Evolutionary conservation across 129 eudicot species (phyloP).

Genomic region (Chrysanthemum seticuspe): DNA sequence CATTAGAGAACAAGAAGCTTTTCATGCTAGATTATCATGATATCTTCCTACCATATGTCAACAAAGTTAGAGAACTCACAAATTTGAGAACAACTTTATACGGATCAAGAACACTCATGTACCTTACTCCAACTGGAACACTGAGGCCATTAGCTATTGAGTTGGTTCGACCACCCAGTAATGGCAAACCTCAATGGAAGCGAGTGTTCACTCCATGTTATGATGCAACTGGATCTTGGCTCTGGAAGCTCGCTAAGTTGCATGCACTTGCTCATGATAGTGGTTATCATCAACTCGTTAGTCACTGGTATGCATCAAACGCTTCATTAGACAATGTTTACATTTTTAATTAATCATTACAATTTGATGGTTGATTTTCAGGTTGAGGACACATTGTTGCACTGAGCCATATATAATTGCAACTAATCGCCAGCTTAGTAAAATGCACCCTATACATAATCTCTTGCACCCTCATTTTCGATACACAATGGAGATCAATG

Average conservation of each 20-base stretch:
- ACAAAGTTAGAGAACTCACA: conserved; percentile 51
- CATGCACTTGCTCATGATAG: conserved; percentile 88
- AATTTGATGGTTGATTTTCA: conserved; percentile 7
- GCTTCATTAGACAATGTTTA: neutral
- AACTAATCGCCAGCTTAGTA: neutral
- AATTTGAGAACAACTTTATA: conserved; percentile 58
- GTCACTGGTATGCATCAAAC: conserved; percentile 44
- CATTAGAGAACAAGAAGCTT: conserved; percentile 58
- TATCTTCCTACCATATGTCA: conserved; percentile 60
- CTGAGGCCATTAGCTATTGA: conserved; percentile 59
- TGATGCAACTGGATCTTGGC: conserved; percentile 72
- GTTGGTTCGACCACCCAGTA: conserved; percentile 60
- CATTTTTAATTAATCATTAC: neutral
- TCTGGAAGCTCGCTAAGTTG: conserved; percentile 80
- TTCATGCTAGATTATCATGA: conserved; percentile 75
- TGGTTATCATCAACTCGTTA: conserved; percentile 70
- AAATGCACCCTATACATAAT: neutral
- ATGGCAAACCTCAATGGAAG: conserved; percentile 65
- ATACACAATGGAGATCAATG: neutral
- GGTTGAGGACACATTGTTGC: conserved; percentile 38
- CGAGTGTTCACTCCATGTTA: conserved; percentile 40
- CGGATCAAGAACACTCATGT: conserved; percentile 72
- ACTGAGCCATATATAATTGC: neutral
- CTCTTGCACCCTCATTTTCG: neutral
- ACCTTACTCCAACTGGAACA: conserved; percentile 46